Evolutionary conservation across 2,329 filamentous ascomycete genomes (phyloP).

Genomic region (Alternaria sp.): DNA sequence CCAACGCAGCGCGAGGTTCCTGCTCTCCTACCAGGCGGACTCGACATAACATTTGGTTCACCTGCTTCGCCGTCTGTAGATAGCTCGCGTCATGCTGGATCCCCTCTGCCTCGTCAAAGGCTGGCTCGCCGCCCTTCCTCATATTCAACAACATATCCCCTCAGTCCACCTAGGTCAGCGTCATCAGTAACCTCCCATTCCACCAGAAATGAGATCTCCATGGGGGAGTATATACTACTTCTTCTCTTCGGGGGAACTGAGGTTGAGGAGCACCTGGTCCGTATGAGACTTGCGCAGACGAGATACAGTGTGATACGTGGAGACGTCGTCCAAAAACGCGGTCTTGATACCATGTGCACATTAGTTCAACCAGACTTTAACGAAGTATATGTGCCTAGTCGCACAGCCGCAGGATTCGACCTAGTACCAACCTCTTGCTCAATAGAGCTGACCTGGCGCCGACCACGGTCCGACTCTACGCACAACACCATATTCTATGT

Average conservation of each 20-base stretch:
- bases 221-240: not conserved
- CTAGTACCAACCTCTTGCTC: not conserved
- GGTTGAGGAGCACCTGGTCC: not conserved
- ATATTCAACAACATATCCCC: not conserved
- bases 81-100: not conserved
- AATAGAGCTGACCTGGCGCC: conserved; percentile 6
- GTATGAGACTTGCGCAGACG: conserved; percentile 4
- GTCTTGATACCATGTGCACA: too few relatives aligned
- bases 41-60: not conserved
- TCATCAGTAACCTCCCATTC: conserved; percentile 5
- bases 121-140: not conserved
- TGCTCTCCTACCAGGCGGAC: not conserved
- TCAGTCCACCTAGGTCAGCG: not conserved
- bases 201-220: not conserved
- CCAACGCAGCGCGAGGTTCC: not conserved
- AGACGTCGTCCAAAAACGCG: not conserved
- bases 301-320: conserved; percentile 12
- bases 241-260: not conserved
- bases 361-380: not conserved
- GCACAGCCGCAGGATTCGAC: not conserved
- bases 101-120: not conserved
- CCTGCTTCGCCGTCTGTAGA: not conserved
- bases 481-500: conserved; percentile 11
- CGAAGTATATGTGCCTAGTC: not conserved
- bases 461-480: not conserved